Base-by-base conservation (phyloP, 768 basidiomycete species). In the Amyloporia xantha region DNA sequence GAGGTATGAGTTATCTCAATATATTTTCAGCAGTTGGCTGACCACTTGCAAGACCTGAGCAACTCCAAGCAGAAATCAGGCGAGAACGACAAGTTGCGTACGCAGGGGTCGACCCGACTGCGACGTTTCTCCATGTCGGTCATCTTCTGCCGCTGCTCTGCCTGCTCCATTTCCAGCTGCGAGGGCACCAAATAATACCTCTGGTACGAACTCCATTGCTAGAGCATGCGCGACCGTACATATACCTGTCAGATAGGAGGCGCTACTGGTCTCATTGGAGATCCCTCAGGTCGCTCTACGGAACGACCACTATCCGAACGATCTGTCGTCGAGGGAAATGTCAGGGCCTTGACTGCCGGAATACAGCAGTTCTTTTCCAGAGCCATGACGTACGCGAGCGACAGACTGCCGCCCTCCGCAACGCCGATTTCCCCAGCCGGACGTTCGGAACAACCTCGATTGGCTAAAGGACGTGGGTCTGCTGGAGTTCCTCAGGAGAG, bases 261-360 rank as follows among this genome's bases (percentile, higher is more conserved):
- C 1, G 94, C 92, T 7, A 98, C 95, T 0, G 96, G 92, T 7
- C 81, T 86, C n/a, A 84, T 99, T 39, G 96, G 96, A 5, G 96
- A 99, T 62, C 96, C 96, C 6, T 95, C 94, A 3, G 95, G 96
- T 1, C 77, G 94, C 28, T 74, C 77, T 4, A 79, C 79, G 0
- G 95, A 96, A 66, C 82, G 96, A 19, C 77, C 82, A 47, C 73
- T 81, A 3, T 78, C 91, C 4, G 73, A 82, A 28, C 64, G 67
- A 11, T 65, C 75, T 9, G 73, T 79, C 44, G 77, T 93, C 3
- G 72, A 79, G 33, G 54, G 68, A 44, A 97, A 98, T 58, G 82
- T 86, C 37, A 48, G 58, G 11, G 70, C 72, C 15, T 79, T 99
- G 47, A 76, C 78, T 0, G 61, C 66, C 9, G 82, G 82, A 45